Conservation (phyloP, 129 eudicot genomes). For the Pseudognaphalium luteoalbum region DNA sequence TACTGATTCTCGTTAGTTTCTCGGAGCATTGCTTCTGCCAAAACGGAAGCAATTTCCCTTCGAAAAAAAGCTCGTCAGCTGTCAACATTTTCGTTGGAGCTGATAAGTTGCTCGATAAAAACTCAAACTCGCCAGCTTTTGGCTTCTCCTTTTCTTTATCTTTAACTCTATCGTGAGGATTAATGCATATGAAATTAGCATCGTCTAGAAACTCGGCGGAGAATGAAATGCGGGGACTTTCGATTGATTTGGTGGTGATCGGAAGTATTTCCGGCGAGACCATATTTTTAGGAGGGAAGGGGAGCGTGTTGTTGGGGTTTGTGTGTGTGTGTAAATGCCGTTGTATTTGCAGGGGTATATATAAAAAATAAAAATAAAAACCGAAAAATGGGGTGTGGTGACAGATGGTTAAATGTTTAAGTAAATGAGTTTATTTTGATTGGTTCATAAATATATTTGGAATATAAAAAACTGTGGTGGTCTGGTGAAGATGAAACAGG, state of each 20-base stretch:
- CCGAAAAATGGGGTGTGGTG: neutral
- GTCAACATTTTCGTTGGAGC: constrained; percentile 49
- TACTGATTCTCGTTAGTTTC: constrained; percentile 51
- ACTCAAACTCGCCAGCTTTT: constrained; percentile 61
- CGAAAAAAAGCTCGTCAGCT: constrained; percentile 77
- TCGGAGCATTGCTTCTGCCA: constrained; percentile 68
- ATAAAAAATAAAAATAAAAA: constrained; percentile 24
- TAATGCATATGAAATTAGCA: constrained; percentile 57
- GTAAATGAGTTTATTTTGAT: constrained; percentile 28
- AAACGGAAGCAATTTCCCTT: constrained; percentile 79
- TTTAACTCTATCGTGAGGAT: constrained; percentile 38
- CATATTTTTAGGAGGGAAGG: constrained; percentile 32
- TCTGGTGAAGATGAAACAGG: constrained; percentile 65
- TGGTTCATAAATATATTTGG: constrained; percentile 22
- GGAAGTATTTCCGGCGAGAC: constrained; percentile 53
- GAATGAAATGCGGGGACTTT: constrained; percentile 76
- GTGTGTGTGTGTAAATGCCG: constrained; percentile 21
- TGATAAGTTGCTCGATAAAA: constrained; percentile 44
- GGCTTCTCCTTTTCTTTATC: constrained; percentile 21
- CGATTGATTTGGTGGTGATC: constrained; percentile 30
- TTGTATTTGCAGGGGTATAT: constrained; percentile 26
- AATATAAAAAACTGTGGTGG: constrained; percentile 61
- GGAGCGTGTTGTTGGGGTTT: constrained; percentile 19
- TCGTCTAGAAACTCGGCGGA: constrained; percentile 74
- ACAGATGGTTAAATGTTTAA: constrained; percentile 20